These are phyloP conservation scores for Cubamyces lactineus DNA, from an alignment of 768 basidiomycete genomes.

Conservation along the genomic window DNA sequence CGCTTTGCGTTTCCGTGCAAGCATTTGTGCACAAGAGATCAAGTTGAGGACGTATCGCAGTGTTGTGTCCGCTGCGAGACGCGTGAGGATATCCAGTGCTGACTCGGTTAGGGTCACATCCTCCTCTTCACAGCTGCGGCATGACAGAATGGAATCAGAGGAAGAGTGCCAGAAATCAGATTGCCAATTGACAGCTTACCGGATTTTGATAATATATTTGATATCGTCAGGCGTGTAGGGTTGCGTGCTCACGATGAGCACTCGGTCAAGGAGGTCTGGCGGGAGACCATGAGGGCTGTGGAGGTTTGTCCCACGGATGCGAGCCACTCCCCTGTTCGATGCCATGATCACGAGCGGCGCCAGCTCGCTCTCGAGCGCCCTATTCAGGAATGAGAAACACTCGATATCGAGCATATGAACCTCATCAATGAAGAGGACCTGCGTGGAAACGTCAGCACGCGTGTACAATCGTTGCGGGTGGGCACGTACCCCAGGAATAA, in stretches of 20 bases:
- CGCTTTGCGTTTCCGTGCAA: conserved; percentile 82
- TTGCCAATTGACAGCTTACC: conserved; percentile 50
- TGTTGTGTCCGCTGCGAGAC: conserved; percentile 89
- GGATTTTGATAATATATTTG: conserved; percentile 88
- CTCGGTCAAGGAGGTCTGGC: conserved; percentile 91
- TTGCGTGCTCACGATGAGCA: conserved; percentile 93
- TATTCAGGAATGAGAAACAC: conserved; percentile 98
- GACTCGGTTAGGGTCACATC: conserved; percentile 82
- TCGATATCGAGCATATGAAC: conserved; percentile 99
- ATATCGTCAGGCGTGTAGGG: conserved; percentile 85
- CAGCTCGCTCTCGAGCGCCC: conserved; percentile 91
- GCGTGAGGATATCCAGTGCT: conserved; percentile 78
- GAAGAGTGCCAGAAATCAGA: not conserved
- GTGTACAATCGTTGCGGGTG: not conserved
- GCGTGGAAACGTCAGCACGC: not conserved
- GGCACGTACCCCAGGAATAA: conserved; percentile 86
- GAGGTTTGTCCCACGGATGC: conserved; percentile 94
- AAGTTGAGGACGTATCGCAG: conserved; percentile 93
- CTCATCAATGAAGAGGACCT: conserved; percentile 99
- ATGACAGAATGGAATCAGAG: not conserved
- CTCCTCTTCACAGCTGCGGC: conserved; percentile 86
- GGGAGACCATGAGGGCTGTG: conserved; percentile 94
- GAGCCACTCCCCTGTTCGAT: conserved; percentile 91
- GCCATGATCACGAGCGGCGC: conserved; percentile 98
- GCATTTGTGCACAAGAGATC: conserved; percentile 88